Base-by-base conservation (phyloP, 192 early-diverging fungal species). In the Backusella morwellensis region DNA sequence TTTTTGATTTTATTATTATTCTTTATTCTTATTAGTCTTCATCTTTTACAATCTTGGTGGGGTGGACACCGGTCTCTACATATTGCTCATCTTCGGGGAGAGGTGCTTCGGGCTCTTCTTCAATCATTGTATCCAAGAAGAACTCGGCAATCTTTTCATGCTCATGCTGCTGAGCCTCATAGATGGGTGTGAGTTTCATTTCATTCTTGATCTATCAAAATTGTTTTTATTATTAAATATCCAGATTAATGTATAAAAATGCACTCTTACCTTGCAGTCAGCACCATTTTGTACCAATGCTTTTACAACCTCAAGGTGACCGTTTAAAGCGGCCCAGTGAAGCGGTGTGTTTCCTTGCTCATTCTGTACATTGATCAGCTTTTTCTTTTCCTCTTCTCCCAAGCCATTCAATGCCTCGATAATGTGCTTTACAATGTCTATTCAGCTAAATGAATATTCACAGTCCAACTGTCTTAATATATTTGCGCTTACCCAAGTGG, bases 281-380 rank as follows among this genome's bases (percentile, higher is more conserved):
- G 91, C 94, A 32, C 92, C 94, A 17, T 70, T 50, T 56, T 69
- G 80, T 12, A 95, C 81, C 67, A 96, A 75, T 32, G 82, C 6
- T 77, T 94, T 81, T 6, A 94, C 92, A 56, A 87, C 84, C 54
- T 90, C 86, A 74, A 86, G 56, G 74, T 95, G 92, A 2, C 95
- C 94, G 81, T 96, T 96, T 6, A 94, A 82, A 12, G 93, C 92
- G 67, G 93, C 93, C 95, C 95, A 96, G 78, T 96, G 95, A 52
- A 96, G 83, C 35, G 95, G 85, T 19, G 93, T 90, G 77, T 91
- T 91, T 68, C 90, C 91, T 78, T 87, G 83, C 26, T 88, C 83
- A 76, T 90, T 92, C 67, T 85, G 84, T 44, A 75, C 76, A 75
- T 91, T 89, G 77, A 92, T 73, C 68, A 76, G 72, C 32, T 68